Base-by-base conservation (phyloP, 2,329 filamentous ascomycete species). In the Fusarium sp. region DNA sequence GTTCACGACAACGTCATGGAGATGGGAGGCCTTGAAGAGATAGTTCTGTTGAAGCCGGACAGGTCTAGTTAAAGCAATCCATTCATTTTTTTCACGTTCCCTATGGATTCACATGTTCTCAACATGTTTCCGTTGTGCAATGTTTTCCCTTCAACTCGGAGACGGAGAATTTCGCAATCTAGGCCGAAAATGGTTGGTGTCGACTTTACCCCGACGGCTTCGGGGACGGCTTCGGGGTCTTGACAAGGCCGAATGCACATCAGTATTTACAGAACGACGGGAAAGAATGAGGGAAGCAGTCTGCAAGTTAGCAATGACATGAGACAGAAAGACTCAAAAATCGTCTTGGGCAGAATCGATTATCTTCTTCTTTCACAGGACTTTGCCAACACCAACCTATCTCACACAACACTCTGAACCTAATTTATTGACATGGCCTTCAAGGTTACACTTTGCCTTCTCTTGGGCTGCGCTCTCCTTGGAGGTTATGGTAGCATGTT, bases 401-500 rank as follows among this genome's bases (percentile, higher is more conserved):
- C 43, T 27, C n/a, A 4, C 11, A 56, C 9, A 31, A 29, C 29
- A 22, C 50, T 31, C 31, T 56, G 18, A 33, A 3, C 6, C 24
- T 3, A 37, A 27, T n/a, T 16, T 35, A 5, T 43, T 20, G 7
- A 33, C n/a, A 72, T 74, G 72, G 43, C 52, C 18, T 50, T 29
- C 0, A 68, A 45, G 24, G 37, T 31, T 11, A 56, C 66, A 10
- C 6, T 72, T 10, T 48, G 61, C 7, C 54, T 76, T n/a, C 63
- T 76, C 6, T 24, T 77, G 4, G 18, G 62, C 35, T 77, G 70
- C 48, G 72, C 65, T 1, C 63, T 76, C 11, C 20, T 76, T 4
- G 75, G 75, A 48, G 74, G 75, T 16, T 77, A 72, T n/a, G 64
- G 67, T 3, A 75, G 74, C 9, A 69, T 76, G 29, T 73, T 71